These are phyloP conservation scores for Trichoderma arundinaceum DNA, from an alignment of 2,329 filamentous ascomycete species.

Conservation along the genomic window DNA sequence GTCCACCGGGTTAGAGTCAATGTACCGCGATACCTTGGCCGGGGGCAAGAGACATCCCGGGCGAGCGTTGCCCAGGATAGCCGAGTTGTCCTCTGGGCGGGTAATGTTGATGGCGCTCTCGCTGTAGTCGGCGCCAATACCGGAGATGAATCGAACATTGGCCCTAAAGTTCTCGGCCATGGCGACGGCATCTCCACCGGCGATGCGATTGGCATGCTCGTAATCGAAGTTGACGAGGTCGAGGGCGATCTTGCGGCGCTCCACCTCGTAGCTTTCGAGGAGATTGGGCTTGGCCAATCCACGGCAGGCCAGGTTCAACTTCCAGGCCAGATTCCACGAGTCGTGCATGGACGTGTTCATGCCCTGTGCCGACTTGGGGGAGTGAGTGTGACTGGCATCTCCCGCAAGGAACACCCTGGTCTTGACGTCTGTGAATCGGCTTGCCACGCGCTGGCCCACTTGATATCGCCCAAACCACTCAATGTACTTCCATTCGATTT, in stretches of 20 bases:
- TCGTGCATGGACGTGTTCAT: constrained; percentile 78
- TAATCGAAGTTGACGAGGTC: constrained; percentile 70
- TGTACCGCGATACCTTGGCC: constrained; percentile 73
- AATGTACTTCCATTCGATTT: constrained; percentile 65
- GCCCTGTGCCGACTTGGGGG: constrained; percentile 70
- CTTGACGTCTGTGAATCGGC: constrained; percentile 59
- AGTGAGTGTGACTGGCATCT: constrained; percentile 61
- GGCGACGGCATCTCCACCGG: constrained; percentile 65
- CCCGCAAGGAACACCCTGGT: constrained; percentile 72
- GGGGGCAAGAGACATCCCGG: constrained; percentile 66
- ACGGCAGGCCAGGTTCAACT: constrained; percentile 55
- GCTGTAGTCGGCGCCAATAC: constrained; percentile 68
- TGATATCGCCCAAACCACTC: constrained; percentile 63
- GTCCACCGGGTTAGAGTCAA: constrained; percentile 79
- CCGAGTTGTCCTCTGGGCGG: constrained; percentile 42
- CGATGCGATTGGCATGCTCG: constrained; percentile 62
- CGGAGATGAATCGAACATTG: constrained; percentile 76
- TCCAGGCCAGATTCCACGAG: constrained; percentile 62
- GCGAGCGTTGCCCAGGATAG: constrained; percentile 54
- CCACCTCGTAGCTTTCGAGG: constrained; percentile 56
- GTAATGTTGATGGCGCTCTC: constrained; percentile 58
- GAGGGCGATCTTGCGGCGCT: constrained; percentile 65
- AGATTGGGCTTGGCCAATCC: constrained; percentile 51
- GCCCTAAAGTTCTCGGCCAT: constrained; percentile 72
- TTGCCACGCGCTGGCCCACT: constrained; percentile 69